Conservation (phyloP, 345 rosid genomes). For the Syzygium grande region DNA sequence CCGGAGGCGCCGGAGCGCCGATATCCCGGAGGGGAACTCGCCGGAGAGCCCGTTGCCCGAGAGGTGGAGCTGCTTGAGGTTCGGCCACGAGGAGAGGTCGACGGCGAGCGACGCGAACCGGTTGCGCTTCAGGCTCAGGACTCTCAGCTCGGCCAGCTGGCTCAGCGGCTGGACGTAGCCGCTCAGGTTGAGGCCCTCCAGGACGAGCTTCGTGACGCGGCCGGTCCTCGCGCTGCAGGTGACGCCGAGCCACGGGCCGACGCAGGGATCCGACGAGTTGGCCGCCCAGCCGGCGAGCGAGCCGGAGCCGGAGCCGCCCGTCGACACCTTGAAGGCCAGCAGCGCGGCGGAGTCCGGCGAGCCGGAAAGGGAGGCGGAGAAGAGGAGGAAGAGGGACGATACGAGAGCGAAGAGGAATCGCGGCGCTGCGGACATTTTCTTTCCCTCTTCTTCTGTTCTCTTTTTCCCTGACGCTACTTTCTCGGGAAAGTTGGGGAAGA, state of each 20-base stretch:
- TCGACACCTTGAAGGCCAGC: conserved; percentile 16
- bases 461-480: background rate
- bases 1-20: conserved; percentile 17
- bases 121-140: conserved; percentile 33
- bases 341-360: conserved; percentile 5
- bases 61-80: conserved; percentile 30
- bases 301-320: background rate
- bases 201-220: conserved; percentile 28
- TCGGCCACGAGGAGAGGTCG: conserved; percentile 15
- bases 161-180: conserved; percentile 9
- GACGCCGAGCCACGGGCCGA: conserved; percentile 30
- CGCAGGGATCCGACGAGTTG: conserved; percentile 16
- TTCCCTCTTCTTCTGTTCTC: background rate
- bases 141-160: conserved; percentile 23
- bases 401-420: background rate
- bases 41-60: conserved; percentile 24
- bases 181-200: conserved; percentile 20
- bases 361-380: background rate
- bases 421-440: background rate
- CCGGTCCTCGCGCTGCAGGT: conserved; percentile 16
- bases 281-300: conserved; percentile 22
- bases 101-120: conserved; percentile 9
- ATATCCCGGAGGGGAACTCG: conserved; percentile 18
- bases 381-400: background rate
- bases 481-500: background rate